Evolutionary conservation across 495 filamentous ascomycete species (phyloP), one percentile per base, ranked within the genome.

Genomic region (Tuber magnatum): DNA sequence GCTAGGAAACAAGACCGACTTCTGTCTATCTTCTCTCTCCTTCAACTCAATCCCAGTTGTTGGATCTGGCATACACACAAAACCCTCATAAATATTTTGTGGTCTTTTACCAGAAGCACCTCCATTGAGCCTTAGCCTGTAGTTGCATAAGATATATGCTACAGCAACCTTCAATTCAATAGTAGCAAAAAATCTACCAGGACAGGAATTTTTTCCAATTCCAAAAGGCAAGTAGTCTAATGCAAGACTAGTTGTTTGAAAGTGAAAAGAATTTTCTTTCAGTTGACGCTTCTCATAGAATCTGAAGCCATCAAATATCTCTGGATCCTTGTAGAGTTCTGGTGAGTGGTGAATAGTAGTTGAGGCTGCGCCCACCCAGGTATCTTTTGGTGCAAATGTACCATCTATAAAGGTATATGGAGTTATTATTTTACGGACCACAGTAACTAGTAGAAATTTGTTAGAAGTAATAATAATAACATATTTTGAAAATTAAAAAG

Each of bases 151-250:
- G 16, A 77, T 18, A 39, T 69, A 41, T 8, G 68, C 68, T 14
- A 77, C 48, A 12, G 77, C 40, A 38, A 77, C 68, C 70, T 80
- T 80, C 38, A 80, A 68, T 42, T 77, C 38, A 16, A 32, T 32
- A 2, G 69, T 41, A 6, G 78, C 78, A 71, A 80, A 80, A 61
- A 75, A 77, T n/a, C 75, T 41, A 12, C 76, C 76, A 3, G 78
- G 78, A 44, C 78, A 90, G 0, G 89, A 88, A 72, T 90, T 86
- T 40, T 82, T 81, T 1, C 88, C 88, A 74, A 86, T 83, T 0
- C 88, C 88, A 71, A 89, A 90, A 96, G 71, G 14, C 46, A 75
- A 56, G 38, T 46, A 69, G 3, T 56, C 35, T 16, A 35, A 10
- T 24, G 35, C 42, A 0, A 70, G 61, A n/a, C n/a, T 73, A 12